Evolutionary conservation across 768 basidiomycete genomes (phyloP), one percentile per base, ranked within the genome.

Genomic region (Royoungia palumana): DNA sequence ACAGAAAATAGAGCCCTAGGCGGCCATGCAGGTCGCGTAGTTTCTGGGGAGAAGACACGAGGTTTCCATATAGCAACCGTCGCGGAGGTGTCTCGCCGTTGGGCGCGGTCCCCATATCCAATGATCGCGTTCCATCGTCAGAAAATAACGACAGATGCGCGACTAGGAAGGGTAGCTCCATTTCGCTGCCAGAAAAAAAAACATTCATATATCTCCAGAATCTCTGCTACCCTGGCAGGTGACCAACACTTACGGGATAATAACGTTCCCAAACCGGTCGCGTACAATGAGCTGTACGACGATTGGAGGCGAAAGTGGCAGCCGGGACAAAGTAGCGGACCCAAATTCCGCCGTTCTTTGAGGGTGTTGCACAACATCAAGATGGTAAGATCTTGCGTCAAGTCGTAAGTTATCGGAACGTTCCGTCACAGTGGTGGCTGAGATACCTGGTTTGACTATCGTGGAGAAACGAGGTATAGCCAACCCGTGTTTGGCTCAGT

Each of bases 361-460:
- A 10, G 93, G 93, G 51, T 94, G 85, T 59, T 96, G 93, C 22
- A 93, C 78, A 50, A 94, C 81, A 62, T 89, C 83, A 16, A 96
- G 82, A 41, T 85, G 80, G 65, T 94, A 95, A 1, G 80, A 72
- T 68, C 83, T 83, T 58, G 54, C 49, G 43, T 58, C 39, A 54
- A 48, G 20, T 38, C 46, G 50, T 67, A 42, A 64, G 59, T 46
- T 38, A 51, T 54, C 40, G 41, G 38, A 35, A 46, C 55, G 35
- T 40, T 24, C 37, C 46, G 35, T 27, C 37, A 56, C 43, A 49
- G 43, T 44, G 41, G 52, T 46, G 41, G 52, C 46, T 44, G 44
- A 62, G 68, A 57, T 66, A 81, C 83, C 80, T 78, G 46, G 70
- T 75, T 53, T 75, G 78, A 46, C 75, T 67, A 46, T 80, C 77